phyloP scores from a whole-genome alignment of 257 asterid genomes.

The Striga asiatica region DNA sequence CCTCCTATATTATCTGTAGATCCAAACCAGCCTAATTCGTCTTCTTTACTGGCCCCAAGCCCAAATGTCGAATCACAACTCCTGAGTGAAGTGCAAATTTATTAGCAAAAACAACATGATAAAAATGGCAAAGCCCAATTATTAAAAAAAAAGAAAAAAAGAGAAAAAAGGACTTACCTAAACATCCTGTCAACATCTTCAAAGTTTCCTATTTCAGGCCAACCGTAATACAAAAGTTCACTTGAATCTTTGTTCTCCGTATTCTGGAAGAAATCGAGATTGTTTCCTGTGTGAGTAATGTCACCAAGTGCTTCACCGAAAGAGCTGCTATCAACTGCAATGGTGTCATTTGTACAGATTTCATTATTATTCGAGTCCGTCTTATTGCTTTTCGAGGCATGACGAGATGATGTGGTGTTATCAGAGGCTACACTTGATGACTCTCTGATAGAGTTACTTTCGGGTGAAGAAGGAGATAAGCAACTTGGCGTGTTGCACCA shows the following conservation, averaged over 20 bases:
- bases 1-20: slow-evolving; percentile 45
- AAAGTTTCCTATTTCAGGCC: slow-evolving; percentile 66
- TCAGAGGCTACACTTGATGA: slow-evolving; percentile 34
- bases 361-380: slow-evolving; percentile 28
- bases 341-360: slow-evolving; percentile 22
- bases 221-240: slow-evolving; percentile 50
- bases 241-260: slow-evolving; percentile 44
- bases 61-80: slow-evolving; percentile 69
- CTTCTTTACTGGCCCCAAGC: slow-evolving; percentile 42
- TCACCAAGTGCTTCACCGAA: slow-evolving; percentile 43
- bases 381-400: slow-evolving; percentile 29
- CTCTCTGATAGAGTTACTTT: slow-evolving; percentile 22
- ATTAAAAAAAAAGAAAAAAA: background rate
- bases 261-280: slow-evolving; percentile 36
- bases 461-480: slow-evolving; percentile 28
- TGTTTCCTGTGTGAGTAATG: slow-evolving; percentile 31
- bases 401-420: slow-evolving; percentile 22
- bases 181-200: slow-evolving; percentile 78
- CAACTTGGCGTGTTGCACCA: slow-evolving; percentile 25
- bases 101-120: slow-evolving; percentile 8
- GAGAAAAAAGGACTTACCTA: slow-evolving; percentile 36
- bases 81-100: slow-evolving; percentile 29
- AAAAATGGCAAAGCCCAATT: background rate
- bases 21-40: slow-evolving; percentile 67
- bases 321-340: slow-evolving; percentile 29